Conservation (phyloP, 2,329 filamentous ascomycete genomes). For the Trichoderma simmonsii region DNA sequence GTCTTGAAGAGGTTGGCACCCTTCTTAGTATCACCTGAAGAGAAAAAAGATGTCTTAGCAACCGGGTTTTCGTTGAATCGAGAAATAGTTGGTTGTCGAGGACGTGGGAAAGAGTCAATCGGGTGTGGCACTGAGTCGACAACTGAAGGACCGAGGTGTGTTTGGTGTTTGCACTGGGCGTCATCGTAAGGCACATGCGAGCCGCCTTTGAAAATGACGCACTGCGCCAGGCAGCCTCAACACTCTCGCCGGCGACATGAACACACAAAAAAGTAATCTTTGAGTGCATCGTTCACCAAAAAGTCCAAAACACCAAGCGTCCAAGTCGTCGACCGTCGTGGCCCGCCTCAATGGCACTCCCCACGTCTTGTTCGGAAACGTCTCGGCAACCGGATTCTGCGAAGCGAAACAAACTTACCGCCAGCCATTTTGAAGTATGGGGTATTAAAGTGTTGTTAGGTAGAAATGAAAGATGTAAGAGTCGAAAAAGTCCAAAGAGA, state of each 20-base stretch:
- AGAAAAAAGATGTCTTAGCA: neutral
- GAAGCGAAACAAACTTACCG: conserved; percentile 36
- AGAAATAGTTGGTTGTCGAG: neutral
- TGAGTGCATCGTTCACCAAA: neutral
- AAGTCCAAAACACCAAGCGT: neutral
- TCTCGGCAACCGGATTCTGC: neutral
- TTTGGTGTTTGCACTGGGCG: conserved; percentile 33
- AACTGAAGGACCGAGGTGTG: neutral
- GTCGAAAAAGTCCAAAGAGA: conserved; percentile 18
- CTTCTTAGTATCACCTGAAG: conserved; percentile 87
- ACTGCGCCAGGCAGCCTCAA: conserved; percentile 1
- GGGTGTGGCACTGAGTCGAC: neutral
- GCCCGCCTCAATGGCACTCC: conserved; percentile 24
- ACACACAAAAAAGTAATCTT: neutral
- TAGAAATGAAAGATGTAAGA: conserved; percentile 1
- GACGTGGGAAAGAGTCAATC: neutral
- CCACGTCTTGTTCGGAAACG: conserved; percentile 2
- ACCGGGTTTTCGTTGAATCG: neutral
- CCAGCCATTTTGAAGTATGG: conserved; percentile 42
- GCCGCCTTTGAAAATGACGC: conserved; percentile 21
- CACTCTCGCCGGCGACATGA: neutral
- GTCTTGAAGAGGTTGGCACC: conserved; percentile 99
- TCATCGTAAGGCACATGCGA: neutral
- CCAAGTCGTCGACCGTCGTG: conserved; percentile 1
- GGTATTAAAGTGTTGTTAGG: conserved; percentile 15